A percentile compares a stretch with the other conserved stretches of the same genome.
Evolutionary conservation across 495 filamentous ascomycete species (phyloP).

Genomic region (Aspergillus ellipticus): DNA sequence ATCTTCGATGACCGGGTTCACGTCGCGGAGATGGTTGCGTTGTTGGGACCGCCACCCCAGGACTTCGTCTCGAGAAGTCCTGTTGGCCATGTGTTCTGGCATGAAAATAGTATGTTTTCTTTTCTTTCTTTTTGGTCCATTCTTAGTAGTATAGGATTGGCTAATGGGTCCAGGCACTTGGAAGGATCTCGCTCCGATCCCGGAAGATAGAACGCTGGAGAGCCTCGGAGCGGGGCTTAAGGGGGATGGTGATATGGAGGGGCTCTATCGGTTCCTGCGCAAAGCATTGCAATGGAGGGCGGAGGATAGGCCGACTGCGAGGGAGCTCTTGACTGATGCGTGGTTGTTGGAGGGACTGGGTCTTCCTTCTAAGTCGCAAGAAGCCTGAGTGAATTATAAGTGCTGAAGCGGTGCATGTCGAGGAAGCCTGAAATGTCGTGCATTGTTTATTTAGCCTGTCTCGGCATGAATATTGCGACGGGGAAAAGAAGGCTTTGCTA

Average conservation of each 20-base stretch:
- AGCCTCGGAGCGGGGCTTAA: conserved; percentile 11
- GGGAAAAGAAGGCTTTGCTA: too few species aligned
- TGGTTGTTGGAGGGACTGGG: conserved; percentile 29
- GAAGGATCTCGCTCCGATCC: conserved; percentile 16
- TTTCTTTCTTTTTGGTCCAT: too few species aligned
- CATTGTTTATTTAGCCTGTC: too few species aligned
- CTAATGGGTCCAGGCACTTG: conserved; percentile 15
- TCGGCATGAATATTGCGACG: too few species aligned
- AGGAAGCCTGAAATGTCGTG: too few species aligned
- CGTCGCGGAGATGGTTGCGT: conserved; percentile 34
- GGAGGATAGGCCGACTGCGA: conserved; percentile 32
- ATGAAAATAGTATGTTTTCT: background rate
- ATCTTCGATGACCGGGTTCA: conserved; percentile 22
- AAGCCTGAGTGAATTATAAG: too few species aligned
- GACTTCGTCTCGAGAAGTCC: conserved; percentile 25
- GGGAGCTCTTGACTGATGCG: conserved; percentile 33
- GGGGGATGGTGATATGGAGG: conserved; percentile 20
- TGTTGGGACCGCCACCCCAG: conserved; percentile 36
- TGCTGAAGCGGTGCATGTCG: too few species aligned
- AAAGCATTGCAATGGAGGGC: conserved; percentile 43
- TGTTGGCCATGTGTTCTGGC: conserved; percentile 18
- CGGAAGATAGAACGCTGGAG: conserved; percentile 13
- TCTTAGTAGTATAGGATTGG: too few species aligned
- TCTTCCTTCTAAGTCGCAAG: too few species aligned
- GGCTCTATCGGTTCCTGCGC: conserved; percentile 36